Percentiles rank a stretch among this genome's conserved stretches.
These are phyloP conservation scores for Nannochloropsis salina DNA, from an alignment of 108 stramenopile species.

Conservation along the genomic window DNA sequence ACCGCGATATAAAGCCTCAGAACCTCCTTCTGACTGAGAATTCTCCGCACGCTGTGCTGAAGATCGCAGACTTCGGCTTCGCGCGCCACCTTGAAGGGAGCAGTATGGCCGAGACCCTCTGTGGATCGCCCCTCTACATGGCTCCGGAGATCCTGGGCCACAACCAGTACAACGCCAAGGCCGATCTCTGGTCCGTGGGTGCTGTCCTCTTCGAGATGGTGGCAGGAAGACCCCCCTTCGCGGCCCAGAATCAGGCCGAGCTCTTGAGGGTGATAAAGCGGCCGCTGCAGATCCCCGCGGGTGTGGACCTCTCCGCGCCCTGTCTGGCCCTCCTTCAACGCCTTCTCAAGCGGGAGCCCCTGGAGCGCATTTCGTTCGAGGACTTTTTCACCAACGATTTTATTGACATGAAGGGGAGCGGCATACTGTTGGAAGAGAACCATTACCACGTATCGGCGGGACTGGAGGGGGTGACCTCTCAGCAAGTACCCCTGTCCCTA, in stretches of 20 bases:
- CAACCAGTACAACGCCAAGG: constrained; percentile 85
- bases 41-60: constrained; percentile 58
- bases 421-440: neutral
- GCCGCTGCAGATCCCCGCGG: constrained; percentile 32
- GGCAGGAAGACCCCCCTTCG: constrained; percentile 50
- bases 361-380: constrained; percentile 33
- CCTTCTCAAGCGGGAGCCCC: constrained; percentile 41
- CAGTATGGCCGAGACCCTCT: constrained; percentile 91
- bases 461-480: neutral
- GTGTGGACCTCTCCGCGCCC: constrained; percentile 4
- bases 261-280: constrained; percentile 34
- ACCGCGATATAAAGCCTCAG: constrained; percentile 94
- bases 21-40: constrained; percentile 81
- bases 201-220: constrained; percentile 95
- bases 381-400: constrained; percentile 35
- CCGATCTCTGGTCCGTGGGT: constrained; percentile 95
- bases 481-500: neutral
- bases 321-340: constrained; percentile 32
- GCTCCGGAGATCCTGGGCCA: constrained; percentile 79
- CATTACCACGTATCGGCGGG: neutral
- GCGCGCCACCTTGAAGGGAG: constrained; percentile 79
- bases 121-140: constrained; percentile 95
- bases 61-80: constrained; percentile 89
- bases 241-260: constrained; percentile 34
- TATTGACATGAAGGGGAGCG: neutral